Evolutionary conservation across 495 filamentous ascomycete species (phyloP).

Genomic region (Xylaria bambusicola): DNA sequence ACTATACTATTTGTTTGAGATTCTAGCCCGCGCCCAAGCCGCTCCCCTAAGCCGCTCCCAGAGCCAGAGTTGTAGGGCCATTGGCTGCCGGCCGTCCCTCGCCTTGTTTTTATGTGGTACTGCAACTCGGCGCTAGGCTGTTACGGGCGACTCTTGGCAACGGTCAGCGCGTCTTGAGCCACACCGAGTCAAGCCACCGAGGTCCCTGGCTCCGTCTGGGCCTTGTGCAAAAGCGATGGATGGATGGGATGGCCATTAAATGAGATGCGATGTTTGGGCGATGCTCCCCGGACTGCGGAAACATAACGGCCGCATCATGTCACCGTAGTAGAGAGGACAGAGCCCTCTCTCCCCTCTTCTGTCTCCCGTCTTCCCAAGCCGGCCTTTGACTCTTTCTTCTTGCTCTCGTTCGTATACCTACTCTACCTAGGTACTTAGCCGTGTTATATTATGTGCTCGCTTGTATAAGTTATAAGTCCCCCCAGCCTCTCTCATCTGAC

Average conservation of each 20-base stretch:
- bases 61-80: constrained; percentile 19
- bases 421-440: no score
- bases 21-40: no score
- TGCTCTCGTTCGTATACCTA: neutral
- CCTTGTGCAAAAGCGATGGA: no score
- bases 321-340: neutral
- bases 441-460: neutral
- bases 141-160: constrained; percentile 7
- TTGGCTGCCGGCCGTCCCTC: constrained; percentile 19
- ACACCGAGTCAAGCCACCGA: constrained; percentile 38
- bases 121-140: neutral
- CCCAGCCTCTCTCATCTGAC: no score
- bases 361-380: neutral
- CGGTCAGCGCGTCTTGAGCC: constrained; percentile 25
- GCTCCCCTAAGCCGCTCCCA: no score
- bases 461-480: neutral
- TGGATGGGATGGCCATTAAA: constrained; percentile 25
- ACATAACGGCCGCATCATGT: neutral
- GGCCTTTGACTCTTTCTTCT: neutral
- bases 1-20: no score
- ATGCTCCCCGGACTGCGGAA: constrained; percentile 4
- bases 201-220: neutral
- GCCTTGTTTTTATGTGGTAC: neutral
- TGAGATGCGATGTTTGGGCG: constrained; percentile 28
- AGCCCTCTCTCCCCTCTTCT: neutral